These are phyloP conservation scores for Juglanconis sp. DNA, from an alignment of 2,329 filamentous ascomycete species.

Conservation along the genomic window DNA sequence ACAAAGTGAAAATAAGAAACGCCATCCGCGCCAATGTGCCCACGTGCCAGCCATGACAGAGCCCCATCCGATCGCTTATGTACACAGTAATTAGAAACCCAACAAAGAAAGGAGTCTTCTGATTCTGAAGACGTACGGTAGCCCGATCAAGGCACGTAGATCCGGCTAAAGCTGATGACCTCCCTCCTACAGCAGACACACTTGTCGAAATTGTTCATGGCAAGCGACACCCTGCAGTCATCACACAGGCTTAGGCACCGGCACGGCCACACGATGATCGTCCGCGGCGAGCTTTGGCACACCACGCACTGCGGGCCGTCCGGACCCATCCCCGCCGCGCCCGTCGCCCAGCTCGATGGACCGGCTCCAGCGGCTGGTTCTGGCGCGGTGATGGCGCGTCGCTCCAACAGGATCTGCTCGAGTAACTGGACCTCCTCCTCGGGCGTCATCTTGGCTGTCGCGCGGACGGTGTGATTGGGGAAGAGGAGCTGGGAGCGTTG, in stretches of 20 bases:
- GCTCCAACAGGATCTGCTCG: constrained; percentile 57
- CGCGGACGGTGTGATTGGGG: constrained; percentile 37
- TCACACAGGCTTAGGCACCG: constrained; percentile 92
- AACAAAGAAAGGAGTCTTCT: background rate
- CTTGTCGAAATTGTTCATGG: constrained; percentile 95
- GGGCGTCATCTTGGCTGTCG: constrained; percentile 42
- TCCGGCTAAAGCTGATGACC: constrained; percentile 82
- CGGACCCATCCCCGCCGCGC: constrained; percentile 67
- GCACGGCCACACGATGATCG: constrained; percentile 94
- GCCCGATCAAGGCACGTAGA: constrained; percentile 71
- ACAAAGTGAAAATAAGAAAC: background rate
- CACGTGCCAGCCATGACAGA: constrained; percentile 10
- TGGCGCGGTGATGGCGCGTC: constrained; percentile 34
- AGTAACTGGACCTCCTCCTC: constrained; percentile 61
- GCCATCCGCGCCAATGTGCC: constrained; percentile 3
- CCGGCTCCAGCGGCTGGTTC: constrained; percentile 16
- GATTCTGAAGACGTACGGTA: background rate
- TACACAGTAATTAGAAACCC: background rate
- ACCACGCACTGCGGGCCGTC: constrained; percentile 86
- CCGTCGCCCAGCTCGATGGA: constrained; percentile 59
- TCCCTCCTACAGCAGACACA: constrained; percentile 92
- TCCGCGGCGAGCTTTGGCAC: constrained; percentile 81
- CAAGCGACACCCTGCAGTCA: constrained; percentile 87
- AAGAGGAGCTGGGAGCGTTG: constrained; percentile 69
- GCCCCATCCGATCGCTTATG: constrained; percentile 6